Conservation (phyloP, 108 stramenopile species). For the Nitzschia inconspicua region DNA sequence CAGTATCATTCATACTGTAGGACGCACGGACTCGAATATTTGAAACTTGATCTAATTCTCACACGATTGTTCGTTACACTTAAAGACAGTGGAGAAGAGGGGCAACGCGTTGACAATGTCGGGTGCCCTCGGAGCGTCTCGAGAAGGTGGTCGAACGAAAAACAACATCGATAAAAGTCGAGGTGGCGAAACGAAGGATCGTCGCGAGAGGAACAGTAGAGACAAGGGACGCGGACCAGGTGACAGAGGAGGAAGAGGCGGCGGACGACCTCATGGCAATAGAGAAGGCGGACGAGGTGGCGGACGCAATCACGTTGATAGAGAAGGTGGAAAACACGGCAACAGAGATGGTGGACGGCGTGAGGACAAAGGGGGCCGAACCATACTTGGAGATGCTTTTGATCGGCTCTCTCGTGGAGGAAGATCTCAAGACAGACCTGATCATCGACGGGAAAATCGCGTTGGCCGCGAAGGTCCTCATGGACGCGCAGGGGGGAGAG, state of each 20-base stretch:
- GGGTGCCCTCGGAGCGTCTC: conserved; percentile 74
- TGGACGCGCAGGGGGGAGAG: conserved; percentile 15
- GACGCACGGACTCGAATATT: background rate
- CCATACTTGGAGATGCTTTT: conserved; percentile 16
- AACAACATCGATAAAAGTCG: conserved; percentile 12
- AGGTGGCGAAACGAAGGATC: conserved; percentile 4
- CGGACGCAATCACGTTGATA: conserved; percentile 13
- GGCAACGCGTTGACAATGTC: conserved; percentile 71
- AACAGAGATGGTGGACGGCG: conserved; percentile 2
- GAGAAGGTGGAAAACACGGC: conserved; percentile 2
- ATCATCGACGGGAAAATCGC: background rate
- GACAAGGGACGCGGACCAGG: conserved; percentile 2
- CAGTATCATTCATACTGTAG: background rate
- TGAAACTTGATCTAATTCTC: background rate
- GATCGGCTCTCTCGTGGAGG: conserved; percentile 12
- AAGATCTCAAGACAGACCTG: conserved; percentile 9
- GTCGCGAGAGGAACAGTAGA: background rate
- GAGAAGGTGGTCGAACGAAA: conserved; percentile 42
- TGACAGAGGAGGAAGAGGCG: background rate
- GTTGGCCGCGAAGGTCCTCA: conserved; percentile 9
- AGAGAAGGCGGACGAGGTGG: conserved; percentile 11
- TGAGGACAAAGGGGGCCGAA: background rate
- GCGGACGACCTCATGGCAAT: background rate
- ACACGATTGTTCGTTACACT: background rate
- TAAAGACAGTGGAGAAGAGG: conserved; percentile 7